These are phyloP conservation scores for Penicillium capsulatum DNA, from an alignment of 2,329 filamentous ascomycete genomes.

Conservation along the genomic window DNA sequence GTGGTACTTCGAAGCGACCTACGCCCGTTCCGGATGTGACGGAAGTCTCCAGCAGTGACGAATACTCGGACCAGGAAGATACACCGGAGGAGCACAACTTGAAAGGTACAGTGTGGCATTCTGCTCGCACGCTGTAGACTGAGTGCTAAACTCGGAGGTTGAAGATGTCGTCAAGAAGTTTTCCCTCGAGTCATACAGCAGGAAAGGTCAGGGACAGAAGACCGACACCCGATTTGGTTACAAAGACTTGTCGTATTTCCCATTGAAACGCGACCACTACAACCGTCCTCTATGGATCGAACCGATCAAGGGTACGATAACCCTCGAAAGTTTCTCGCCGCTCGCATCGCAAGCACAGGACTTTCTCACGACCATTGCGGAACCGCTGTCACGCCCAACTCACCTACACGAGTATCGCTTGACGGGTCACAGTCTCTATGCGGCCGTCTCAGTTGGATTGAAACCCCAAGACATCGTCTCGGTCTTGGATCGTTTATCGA, in stretches of 20 bases:
- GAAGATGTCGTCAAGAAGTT: conserved; percentile 51
- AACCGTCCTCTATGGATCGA: conserved; percentile 94
- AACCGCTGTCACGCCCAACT: conserved; percentile 82
- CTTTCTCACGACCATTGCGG: conserved; percentile 92
- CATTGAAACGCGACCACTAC: conserved; percentile 81
- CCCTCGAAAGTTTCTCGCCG: conserved; percentile 89
- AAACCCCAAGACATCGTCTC: conserved; percentile 85
- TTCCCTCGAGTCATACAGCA: conserved; percentile 50
- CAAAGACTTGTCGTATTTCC: conserved; percentile 76
- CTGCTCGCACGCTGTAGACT: conserved; percentile 10
- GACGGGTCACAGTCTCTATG: conserved; percentile 89
- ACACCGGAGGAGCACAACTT: conserved; percentile 46
- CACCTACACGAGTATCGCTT: conserved; percentile 92
- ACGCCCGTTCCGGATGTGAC: conserved; percentile 45
- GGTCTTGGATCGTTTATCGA: conserved; percentile 81
- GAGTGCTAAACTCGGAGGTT: conserved; percentile 22
- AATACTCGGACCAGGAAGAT: conserved; percentile 53
- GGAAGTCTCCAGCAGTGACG: conserved; percentile 52
- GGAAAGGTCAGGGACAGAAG: conserved; percentile 42
- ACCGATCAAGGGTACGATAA: conserved; percentile 77
- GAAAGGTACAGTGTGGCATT: conserved; percentile 39
- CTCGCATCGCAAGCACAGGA: conserved; percentile 83
- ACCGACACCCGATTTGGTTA: conserved; percentile 56
- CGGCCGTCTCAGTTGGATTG: conserved; percentile 90
- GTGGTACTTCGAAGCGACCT: conserved; percentile 47